phyloP scores from a whole-genome alignment of 164 flowering plant species.

The Dillenia turbinata region DNA sequence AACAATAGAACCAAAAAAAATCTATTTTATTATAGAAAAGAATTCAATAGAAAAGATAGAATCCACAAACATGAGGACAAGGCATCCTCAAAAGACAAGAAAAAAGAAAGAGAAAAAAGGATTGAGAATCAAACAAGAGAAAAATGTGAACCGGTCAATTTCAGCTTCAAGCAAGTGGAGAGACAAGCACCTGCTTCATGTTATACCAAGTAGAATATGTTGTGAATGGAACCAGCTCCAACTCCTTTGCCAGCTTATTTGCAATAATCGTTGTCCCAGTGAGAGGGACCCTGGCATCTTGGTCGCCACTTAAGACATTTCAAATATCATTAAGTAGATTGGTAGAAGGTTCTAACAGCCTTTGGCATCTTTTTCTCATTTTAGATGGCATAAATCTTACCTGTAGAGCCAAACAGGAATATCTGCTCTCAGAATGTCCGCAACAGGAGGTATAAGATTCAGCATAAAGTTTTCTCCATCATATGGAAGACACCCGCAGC shows the following conservation, averaged over 20 bases:
- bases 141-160: too few species aligned
- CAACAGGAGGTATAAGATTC: constrained; percentile 29
- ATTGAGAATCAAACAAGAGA: too few species aligned
- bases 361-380: too few species aligned
- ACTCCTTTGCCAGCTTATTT: constrained; percentile 23
- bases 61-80: too few species aligned
- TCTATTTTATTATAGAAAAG: too few species aligned
- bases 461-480: constrained; percentile 26
- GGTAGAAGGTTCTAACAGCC: too few species aligned
- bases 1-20: too few species aligned
- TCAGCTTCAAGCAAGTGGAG: too few species aligned
- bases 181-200: constrained; percentile 24
- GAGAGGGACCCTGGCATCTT: constrained; percentile 36
- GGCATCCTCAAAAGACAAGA: too few species aligned
- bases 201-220: constrained; percentile 35
- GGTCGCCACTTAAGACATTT: constrained; percentile 38
- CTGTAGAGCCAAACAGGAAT: constrained; percentile 37
- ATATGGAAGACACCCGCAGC: constrained; percentile 33
- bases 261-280: constrained; percentile 45
- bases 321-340: neutral
- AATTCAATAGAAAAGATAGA: too few species aligned
- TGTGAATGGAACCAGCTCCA: constrained; percentile 23
- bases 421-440: constrained; percentile 22
- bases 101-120: too few species aligned
- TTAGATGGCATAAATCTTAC: constrained; percentile 11